A percentile compares a stretch with the other conserved stretches of the same genome.
These are phyloP conservation scores for Leucocoprinus leucothites DNA, from an alignment of 768 basidiomycete genomes.

Conservation along the genomic window DNA sequence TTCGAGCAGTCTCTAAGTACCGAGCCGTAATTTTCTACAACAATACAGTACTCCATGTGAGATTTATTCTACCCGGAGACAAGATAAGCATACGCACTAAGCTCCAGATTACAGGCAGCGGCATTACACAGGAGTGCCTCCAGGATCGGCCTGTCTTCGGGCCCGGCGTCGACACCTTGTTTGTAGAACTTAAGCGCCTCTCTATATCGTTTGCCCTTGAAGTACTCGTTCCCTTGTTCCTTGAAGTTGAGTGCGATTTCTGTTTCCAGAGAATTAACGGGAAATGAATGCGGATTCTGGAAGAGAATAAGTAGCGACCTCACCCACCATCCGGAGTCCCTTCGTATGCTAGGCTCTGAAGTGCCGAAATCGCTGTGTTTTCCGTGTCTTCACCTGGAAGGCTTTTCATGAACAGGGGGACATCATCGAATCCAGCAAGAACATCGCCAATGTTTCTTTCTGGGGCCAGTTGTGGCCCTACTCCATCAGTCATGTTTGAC, in stretches of 20 bases:
- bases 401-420: slow-evolving; percentile 92
- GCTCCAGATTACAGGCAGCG: slow-evolving; percentile 89
- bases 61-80: slow-evolving; percentile 3
- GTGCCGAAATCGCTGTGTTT: slow-evolving; percentile 69
- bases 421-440: slow-evolving; percentile 51
- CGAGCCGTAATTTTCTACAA: slow-evolving; percentile 80
- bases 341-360: slow-evolving; percentile 84
- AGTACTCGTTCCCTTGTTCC: slow-evolving; percentile 94
- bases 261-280: slow-evolving; percentile 23
- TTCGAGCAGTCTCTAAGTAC: slow-evolving; percentile 84
- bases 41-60: neutral
- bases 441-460: slow-evolving; percentile 33
- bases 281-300: neutral
- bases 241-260: slow-evolving; percentile 93
- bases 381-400: slow-evolving; percentile 70
- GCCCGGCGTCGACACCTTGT: slow-evolving; percentile 84
- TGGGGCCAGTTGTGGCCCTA: slow-evolving; percentile 14
- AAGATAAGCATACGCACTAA: slow-evolving; percentile 49
- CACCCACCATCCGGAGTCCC: slow-evolving; percentile 91
- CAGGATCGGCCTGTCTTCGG: slow-evolving; percentile 52
- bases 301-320: slow-evolving; percentile 14
- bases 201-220: slow-evolving; percentile 78
- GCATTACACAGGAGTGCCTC: slow-evolving; percentile 84
- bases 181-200: slow-evolving; percentile 91
- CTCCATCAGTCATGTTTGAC: neutral